A percentile compares a stretch with the other conserved stretches of the same genome.
Conservation (phyloP, 78 protist species). For the Speleostelium caveatum region DNA sequence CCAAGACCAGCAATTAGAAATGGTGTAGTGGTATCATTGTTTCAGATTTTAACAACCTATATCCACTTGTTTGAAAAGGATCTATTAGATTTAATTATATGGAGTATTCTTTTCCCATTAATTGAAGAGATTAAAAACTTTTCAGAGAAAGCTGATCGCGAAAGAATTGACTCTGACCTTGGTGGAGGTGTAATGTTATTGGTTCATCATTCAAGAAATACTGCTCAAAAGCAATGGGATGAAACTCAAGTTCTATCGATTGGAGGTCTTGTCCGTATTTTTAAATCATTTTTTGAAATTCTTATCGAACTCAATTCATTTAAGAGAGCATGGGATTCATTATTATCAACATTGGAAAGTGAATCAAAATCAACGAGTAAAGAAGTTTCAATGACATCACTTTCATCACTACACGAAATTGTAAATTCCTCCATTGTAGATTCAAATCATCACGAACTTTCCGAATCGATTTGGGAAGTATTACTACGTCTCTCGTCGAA, state of each 20-base stretch:
- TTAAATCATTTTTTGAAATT: constrained; percentile 39
- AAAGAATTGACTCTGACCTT: constrained; percentile 61
- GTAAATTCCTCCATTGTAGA: constrained; percentile 28
- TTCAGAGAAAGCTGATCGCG: constrained; percentile 64
- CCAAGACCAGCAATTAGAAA: constrained; percentile 60
- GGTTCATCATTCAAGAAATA: constrained; percentile 79
- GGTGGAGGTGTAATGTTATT: constrained; percentile 67
- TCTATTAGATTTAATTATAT: constrained; percentile 39
- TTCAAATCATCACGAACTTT: constrained; percentile 18
- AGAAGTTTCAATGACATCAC: constrained; percentile 60
- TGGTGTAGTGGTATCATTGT: constrained; percentile 63
- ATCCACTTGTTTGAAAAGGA: constrained; percentile 60
- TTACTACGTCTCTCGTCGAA: constrained; percentile 30
- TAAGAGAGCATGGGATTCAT: constrained; percentile 21
- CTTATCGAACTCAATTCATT: constrained; percentile 24
- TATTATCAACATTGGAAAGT: constrained; percentile 41
- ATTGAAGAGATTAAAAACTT: constrained; percentile 55
- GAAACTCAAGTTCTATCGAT: constrained; percentile 80
- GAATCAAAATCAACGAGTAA: constrained; percentile 68
- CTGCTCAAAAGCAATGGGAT: constrained; percentile 82
- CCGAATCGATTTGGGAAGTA: constrained; percentile 43
- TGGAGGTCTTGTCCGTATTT: constrained; percentile 63
- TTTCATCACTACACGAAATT: constrained; percentile 51
- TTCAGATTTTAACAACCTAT: constrained; percentile 41
- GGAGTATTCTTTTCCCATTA: constrained; percentile 65